phyloP scores from a whole-genome alignment of 108 stramenopile species.

The Cyclotella kingstonii region DNA sequence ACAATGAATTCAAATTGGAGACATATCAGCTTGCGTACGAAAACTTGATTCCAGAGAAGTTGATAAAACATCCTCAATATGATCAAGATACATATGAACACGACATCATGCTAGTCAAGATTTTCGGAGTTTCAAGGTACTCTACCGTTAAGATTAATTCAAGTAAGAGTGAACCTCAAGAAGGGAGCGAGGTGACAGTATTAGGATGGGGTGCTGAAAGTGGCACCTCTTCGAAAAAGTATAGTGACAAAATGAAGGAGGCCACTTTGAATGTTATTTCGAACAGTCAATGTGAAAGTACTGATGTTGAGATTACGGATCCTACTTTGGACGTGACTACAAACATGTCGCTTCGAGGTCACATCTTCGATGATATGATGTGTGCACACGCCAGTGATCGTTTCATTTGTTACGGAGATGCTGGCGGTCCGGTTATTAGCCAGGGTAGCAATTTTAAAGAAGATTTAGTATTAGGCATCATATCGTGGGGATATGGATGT shows the following conservation, averaged over 20 bases:
- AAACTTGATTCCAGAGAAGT: slow-evolving; percentile 32
- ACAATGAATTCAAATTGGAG: slow-evolving; percentile 12
- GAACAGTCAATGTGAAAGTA: slow-evolving; percentile 18
- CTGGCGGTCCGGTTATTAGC: slow-evolving; percentile 38
- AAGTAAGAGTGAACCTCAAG: background rate
- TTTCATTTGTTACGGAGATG: slow-evolving; percentile 52
- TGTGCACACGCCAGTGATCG: slow-evolving; percentile 31
- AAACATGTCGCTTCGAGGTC: slow-evolving; percentile 1
- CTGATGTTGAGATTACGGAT: slow-evolving; percentile 18
- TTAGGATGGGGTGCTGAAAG: slow-evolving; percentile 36
- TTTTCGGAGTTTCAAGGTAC: slow-evolving; percentile 27
- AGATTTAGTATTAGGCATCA: slow-evolving; percentile 42
- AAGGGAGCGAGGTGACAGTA: slow-evolving; percentile 9
- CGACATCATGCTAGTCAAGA: slow-evolving; percentile 39
- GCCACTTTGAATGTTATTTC: slow-evolving; percentile 14
- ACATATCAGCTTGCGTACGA: slow-evolving; percentile 32
- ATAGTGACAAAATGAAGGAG: slow-evolving; percentile 11
- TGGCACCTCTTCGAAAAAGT: slow-evolving; percentile 5
- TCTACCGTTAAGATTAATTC: slow-evolving; percentile 4
- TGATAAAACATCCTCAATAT: slow-evolving; percentile 25
- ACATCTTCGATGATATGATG: slow-evolving; percentile 56
- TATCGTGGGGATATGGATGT: slow-evolving; percentile 59
- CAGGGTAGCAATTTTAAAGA: slow-evolving; percentile 8
- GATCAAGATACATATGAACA: slow-evolving; percentile 29
- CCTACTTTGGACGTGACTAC: slow-evolving; percentile 1